Evolutionary conservation across 768 basidiomycete species (phyloP).

Genomic region (Termitomyces sp.): DNA sequence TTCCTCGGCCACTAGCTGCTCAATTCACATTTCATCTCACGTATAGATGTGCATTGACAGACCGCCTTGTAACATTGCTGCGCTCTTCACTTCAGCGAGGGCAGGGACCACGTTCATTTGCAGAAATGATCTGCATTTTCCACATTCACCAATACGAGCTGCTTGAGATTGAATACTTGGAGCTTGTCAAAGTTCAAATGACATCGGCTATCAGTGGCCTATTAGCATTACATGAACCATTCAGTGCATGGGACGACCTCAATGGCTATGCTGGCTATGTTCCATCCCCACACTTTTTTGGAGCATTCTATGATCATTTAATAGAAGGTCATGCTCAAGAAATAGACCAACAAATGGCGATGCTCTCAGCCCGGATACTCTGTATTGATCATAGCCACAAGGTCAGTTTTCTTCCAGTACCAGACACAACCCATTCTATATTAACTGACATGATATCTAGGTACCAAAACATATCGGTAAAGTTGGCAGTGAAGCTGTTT

Average conservation of each 20-base stretch:
- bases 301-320: neutral
- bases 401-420: too few species aligned
- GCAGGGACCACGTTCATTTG: neutral
- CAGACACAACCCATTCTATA: too few species aligned
- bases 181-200: neutral
- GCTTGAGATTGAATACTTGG: neutral
- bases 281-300: neutral
- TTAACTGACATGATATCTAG: too few species aligned
- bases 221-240: neutral
- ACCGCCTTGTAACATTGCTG: neutral
- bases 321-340: neutral
- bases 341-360: neutral
- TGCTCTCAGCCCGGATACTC: neutral
- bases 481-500: too few species aligned
- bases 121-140: neutral
- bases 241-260: neutral
- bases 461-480: too few species aligned
- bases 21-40: neutral
- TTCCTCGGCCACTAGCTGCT: neutral
- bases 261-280: neutral
- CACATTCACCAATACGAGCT: neutral
- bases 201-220: neutral
- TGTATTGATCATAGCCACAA: too few species aligned
- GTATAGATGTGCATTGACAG: neutral
- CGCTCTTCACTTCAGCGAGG: neutral